Evolutionary conservation across 306 rosid species (phyloP).

Genomic region (Canavalia ensiformis): DNA sequence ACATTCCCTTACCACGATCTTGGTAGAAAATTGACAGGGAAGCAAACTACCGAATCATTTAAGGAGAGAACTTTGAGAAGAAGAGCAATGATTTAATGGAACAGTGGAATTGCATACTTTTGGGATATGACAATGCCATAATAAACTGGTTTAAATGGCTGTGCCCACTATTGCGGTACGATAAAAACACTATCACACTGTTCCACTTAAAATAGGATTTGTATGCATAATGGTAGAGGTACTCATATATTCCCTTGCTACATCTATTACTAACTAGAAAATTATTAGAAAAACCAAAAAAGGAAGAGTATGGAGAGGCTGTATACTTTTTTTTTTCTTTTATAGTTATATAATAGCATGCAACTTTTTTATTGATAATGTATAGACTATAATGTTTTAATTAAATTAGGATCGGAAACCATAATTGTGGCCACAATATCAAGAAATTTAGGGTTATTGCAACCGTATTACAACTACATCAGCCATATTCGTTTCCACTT

Average conservation of each 20-base stretch:
- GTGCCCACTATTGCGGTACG: constrained; percentile 39
- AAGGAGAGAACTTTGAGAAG: constrained; percentile 42
- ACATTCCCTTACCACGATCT: constrained; percentile 48
- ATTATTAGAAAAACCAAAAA: background rate
- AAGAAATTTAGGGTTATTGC: too few species aligned
- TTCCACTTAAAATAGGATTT: constrained; percentile 14
- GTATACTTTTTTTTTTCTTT: background rate
- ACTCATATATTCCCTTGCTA: constrained; percentile 20
- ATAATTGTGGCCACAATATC: too few species aligned
- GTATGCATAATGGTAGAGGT: background rate
- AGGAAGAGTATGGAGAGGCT: background rate
- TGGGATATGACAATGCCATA: constrained; percentile 40
- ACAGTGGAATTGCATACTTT: constrained; percentile 71
- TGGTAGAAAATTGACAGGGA: constrained; percentile 43
- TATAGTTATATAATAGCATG: too few species aligned
- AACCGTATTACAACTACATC: too few species aligned
- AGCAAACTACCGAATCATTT: constrained; percentile 52
- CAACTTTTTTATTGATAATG: too few species aligned
- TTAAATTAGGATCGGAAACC: too few species aligned
- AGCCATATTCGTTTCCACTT: too few species aligned
- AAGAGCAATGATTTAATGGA: constrained; percentile 59
- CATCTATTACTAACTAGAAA: constrained; percentile 11
- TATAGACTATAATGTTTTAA: too few species aligned
- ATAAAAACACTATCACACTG: constrained; percentile 41
- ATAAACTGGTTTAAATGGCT: constrained; percentile 38